A percentile compares a stretch with the other conserved stretches of the same genome.
Conservation (phyloP, 345 rosid genomes). For the Camelina laxa region DNA sequence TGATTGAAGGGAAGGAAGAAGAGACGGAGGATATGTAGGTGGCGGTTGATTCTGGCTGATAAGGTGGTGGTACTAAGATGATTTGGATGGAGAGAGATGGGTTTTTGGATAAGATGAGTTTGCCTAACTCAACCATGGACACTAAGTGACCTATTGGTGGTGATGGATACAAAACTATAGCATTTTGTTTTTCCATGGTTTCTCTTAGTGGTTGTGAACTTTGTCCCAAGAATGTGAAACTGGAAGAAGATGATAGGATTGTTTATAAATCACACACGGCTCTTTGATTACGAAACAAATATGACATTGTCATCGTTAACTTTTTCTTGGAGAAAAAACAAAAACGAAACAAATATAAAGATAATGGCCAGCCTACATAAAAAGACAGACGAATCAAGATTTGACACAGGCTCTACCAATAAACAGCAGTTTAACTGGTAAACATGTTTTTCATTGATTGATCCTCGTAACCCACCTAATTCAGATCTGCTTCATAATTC, state of each 20-base stretch:
- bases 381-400: background rate
- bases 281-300: background rate
- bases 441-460: background rate
- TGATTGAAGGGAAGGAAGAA: constrained; percentile 49
- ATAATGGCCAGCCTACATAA: background rate
- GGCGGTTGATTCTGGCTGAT: constrained; percentile 49
- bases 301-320: background rate
- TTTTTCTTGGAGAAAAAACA: background rate
- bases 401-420: background rate
- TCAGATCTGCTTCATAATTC: too few species aligned
- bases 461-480: background rate
- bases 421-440: background rate
- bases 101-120: constrained; percentile 50
- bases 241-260: background rate
- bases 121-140: constrained; percentile 77
- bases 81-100: constrained; percentile 63
- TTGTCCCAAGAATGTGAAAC: constrained; percentile 6
- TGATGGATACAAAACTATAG: constrained; percentile 66
- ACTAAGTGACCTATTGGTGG: constrained; percentile 73
- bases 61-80: constrained; percentile 53
- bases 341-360: background rate
- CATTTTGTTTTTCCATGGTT: constrained; percentile 40
- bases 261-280: background rate
- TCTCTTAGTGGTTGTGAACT: background rate
- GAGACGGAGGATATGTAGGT: constrained; percentile 39